Percentiles rank a stretch among this genome's conserved stretches.
Conservation (phyloP, 2,329 filamentous ascomycete species). For the Byssoonygena ceratinophila region DNA sequence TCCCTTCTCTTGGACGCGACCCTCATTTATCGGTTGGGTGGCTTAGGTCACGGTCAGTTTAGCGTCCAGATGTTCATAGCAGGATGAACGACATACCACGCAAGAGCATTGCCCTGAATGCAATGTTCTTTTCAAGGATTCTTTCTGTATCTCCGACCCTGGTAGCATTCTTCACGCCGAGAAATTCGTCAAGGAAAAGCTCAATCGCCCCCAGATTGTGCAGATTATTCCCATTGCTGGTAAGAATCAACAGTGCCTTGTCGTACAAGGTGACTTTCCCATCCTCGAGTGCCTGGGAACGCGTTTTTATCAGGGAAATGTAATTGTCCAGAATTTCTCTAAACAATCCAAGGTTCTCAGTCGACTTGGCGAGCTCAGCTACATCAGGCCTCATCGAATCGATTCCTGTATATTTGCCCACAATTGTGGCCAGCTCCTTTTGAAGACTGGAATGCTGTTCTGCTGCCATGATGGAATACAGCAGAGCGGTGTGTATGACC, state of each 20-base stretch:
- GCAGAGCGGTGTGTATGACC: not conserved
- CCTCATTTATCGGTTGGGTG: not conserved
- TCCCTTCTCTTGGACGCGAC: not conserved
- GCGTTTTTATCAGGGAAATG: constrained; percentile 27
- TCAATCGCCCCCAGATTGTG: constrained; percentile 27
- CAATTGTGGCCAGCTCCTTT: constrained; percentile 16
- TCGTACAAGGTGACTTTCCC: constrained; percentile 35
- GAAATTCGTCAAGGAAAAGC: constrained; percentile 31
- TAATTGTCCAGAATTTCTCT: constrained; percentile 29
- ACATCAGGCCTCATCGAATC: constrained; percentile 24
- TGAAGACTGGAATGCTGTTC: not conserved
- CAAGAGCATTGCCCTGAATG: constrained; percentile 21
- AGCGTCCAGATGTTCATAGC: not conserved
- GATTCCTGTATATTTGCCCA: constrained; percentile 22
- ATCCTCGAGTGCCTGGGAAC: constrained; percentile 28
- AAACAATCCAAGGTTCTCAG: constrained; percentile 22
- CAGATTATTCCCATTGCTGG: constrained; percentile 24
- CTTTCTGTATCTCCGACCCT: constrained; percentile 18
- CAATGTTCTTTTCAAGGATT: constrained; percentile 23
- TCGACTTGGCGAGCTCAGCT: constrained; percentile 23
- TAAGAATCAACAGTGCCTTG: constrained; percentile 30
- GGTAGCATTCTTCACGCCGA: constrained; percentile 25
- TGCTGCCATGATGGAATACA: not conserved
- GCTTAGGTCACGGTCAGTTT: not conserved
- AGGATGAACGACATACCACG: constrained; percentile 19